Evolutionary conservation across 73 alveolate species (phyloP), one percentile per base, ranked within the genome.

Genomic region (Tetrahymena borealis): DNA sequence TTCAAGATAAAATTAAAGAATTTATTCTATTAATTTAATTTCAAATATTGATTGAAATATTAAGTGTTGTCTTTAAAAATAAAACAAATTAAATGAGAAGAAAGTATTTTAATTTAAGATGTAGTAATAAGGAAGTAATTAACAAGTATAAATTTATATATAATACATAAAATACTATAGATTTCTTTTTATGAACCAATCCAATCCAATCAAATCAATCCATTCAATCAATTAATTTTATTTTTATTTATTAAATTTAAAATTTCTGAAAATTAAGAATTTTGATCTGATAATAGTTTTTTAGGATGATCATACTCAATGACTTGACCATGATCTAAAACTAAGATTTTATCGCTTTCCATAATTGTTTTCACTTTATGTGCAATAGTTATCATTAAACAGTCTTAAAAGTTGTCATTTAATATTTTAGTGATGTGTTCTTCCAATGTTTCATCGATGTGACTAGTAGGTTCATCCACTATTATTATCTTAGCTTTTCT

Each of bases 391-490:
- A 96, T 90, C 40, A 96, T 41, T 20, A 98, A 91, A 39, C 96
- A 91, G 24, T 94, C 79, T 24, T 95, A 78, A 38, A 96, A 95
- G 95, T 91, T 33, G 12, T 92, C 94, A 79, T 94, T 92, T 60
- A 94, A 60, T 32, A 60, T 60, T 60, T 8, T 60, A n/a, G 85
- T 60, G 3, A 60, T 60, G 28, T 60, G 85, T 20, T 95, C 93
- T 78, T 96, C 98, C 60, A 97, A 95, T 91, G 85, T 78, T 78
- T 91, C 90, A 94, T 96, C 98, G 32, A 95, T 95, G 78, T 94
- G 96, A 9, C 97, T 96, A 16, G 98, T 96, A 18, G 98, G 98
- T 79, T 96, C 98, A 91, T 96, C 98, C 90, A 96, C 95, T 24
- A 96, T 39, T 36, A 96, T 90, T 78, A 96, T 96, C 90, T 92